Base-by-base conservation (phyloP, 495 filamentous ascomycete genomes). In the Hyphodiscus hymeniophilus region DNA sequence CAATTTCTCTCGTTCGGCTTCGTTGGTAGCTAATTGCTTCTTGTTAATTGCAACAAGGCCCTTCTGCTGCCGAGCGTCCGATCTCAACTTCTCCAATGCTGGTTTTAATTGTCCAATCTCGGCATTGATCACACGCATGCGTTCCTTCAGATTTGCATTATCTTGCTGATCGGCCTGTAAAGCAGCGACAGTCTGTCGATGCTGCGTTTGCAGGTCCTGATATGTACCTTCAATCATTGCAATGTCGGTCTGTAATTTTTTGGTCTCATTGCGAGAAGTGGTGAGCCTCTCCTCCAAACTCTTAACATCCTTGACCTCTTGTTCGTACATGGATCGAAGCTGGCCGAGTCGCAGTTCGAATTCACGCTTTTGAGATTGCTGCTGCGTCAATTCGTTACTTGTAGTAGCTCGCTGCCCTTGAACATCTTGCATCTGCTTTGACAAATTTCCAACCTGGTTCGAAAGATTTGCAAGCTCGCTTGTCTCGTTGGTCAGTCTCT, bases 21-120 rank as follows among this genome's bases (percentile, higher is more conserved):
- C 94, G 50, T 81, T 82, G 1, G 91, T 95, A 30, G 84, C 75
- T 39, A 96, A 72, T 67, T 98, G 92, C 68, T 98, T 97, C 69
- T 94, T 96, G 68, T 94, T 94, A 66, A 98, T 97, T 3, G 94
- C 88, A 36, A 94, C 92, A 35, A 95, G 66, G 8, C 92, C 92
- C 65, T 94, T 95, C 66, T 96, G 89, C 60, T 95, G 92, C 17
- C 92, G 80, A 32, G 89, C 87, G 53, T 92, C 87, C 10, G 80
- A 84, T 60, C 87, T 83, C 44, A 94, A 71, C 68, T 95, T 95
- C 55, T 98, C 92, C 41, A 97, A 73, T 42, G 89, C 80, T 7
- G 88, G 89, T 63, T 86, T 89, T 24, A 97, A 69, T 65, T 85
- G 81, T 26, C 76, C 71, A 53, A 94, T 84, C 57, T 91, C 87